These are phyloP conservation scores for Oryza meridionalis DNA, from an alignment of 176 grass and related monocot genomes.

Conservation along the genomic window DNA sequence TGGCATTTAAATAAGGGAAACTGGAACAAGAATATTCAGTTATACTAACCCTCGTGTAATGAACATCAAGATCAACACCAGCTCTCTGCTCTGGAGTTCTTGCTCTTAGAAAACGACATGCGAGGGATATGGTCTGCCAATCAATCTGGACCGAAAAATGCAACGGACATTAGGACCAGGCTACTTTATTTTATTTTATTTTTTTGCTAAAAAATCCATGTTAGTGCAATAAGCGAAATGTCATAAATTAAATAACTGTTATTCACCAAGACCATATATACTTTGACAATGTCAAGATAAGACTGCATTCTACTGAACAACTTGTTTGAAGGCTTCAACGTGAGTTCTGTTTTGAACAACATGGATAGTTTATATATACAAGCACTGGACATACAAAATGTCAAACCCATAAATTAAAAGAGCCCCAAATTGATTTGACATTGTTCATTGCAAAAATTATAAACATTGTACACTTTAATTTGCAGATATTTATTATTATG, in stretches of 20 bases:
- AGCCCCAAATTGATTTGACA: neutral
- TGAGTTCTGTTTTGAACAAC: neutral
- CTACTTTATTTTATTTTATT: neutral
- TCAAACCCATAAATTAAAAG: neutral
- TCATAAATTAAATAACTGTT: neutral
- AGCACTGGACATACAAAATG: neutral
- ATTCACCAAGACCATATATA: neutral
- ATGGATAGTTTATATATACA: neutral
- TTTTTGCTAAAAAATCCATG: neutral
- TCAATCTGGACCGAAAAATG: constrained; percentile 50
- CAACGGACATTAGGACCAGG: neutral
- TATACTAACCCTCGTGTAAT: constrained; percentile 69
- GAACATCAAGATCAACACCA: constrained; percentile 73
- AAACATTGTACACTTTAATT: neutral
- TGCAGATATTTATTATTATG: neutral
- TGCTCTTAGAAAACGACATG: constrained; percentile 69
- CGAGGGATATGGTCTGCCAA: constrained; percentile 62
- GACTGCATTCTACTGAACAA: neutral
- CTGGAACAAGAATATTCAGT: neutral
- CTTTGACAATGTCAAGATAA: constrained; percentile 5
- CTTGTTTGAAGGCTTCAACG: neutral
- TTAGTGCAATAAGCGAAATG: constrained; percentile 20
- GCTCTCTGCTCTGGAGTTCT: constrained; percentile 80
- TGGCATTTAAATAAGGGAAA: neutral
- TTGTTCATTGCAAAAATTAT: neutral